Base-by-base conservation (phyloP, 2,329 filamentous ascomycete species). In the Zymoseptoria brevis region DNA sequence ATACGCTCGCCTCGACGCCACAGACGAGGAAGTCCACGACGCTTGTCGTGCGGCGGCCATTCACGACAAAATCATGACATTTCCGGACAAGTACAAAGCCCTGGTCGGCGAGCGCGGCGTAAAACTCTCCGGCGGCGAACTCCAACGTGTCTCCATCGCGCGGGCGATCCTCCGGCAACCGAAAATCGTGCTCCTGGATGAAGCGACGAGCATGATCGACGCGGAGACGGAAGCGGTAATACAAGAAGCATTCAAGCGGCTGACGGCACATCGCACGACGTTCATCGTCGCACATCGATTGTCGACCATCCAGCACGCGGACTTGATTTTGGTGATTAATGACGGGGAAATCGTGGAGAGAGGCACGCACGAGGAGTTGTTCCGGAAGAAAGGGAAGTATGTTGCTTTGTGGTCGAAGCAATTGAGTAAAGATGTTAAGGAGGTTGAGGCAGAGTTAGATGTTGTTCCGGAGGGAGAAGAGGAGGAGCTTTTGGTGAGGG, bases 71-170 rank as follows among this genome's bases (percentile, higher is more conserved):
- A 86, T 88, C 60, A 68, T 80, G 56, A 75, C 72, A 1, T 86
- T 88, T 65, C 76, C 82, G 0, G 76, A 88, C 76, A 83, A 84
- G 1, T 92, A 92, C 68, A 80, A 87, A 4, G 90, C 89, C 0
- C 74, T 82, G 8, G 89, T 94, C 1, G 90, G 90, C 1, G 89
- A 93, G 68, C 82, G 82, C 26, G 90, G 90, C 4, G 86, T 87
- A 53, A 90, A 89, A 69, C 76, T 95, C 1, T 90, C 87, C 9
- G 88, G 89, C n/a, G 90, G 90, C 0, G 90, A 96, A 71, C 83
- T 89, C n/a, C 90, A 95, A 71, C 83, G 90, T 4, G 81, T 95
- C 22, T 86, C 88, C 1, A 90, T 91, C 62, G 88, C 87, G 0
- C 79, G 88, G 7, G 85, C 85, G 9, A 84, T 90, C 26, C 79